These are phyloP conservation scores for Teunomyces lycoperdinae DNA, from an alignment of 805 yeast genomes.

Conservation along the genomic window DNA sequence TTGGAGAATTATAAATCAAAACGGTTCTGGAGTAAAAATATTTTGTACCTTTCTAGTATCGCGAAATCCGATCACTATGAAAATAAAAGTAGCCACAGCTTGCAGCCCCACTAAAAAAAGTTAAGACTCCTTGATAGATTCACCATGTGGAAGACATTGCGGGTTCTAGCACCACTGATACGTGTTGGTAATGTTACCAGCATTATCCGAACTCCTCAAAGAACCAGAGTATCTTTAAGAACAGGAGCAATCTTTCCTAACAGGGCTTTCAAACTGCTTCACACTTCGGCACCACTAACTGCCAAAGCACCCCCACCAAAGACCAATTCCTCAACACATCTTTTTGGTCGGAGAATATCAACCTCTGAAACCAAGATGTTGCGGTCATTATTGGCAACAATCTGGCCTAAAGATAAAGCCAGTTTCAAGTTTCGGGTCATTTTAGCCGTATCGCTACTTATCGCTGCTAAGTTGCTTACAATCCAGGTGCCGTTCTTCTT, in stretches of 20 bases:
- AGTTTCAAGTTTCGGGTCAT: slow-evolving; percentile 72
- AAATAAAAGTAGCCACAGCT: background rate
- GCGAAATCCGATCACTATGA: too few species aligned
- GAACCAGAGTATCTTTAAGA: background rate
- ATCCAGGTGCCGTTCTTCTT: slow-evolving; percentile 96
- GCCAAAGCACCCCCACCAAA: background rate
- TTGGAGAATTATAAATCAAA: too few species aligned
- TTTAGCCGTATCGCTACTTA: slow-evolving; percentile 67
- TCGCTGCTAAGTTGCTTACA: slow-evolving; percentile 80
- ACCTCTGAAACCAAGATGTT: slow-evolving; percentile 54
- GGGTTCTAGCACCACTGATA: background rate
- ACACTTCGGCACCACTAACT: background rate
- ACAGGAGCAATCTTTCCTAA: background rate
- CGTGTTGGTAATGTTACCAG: background rate
- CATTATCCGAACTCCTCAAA: background rate
- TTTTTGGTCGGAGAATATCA: slow-evolving; percentile 28
- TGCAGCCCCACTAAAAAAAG: background rate
- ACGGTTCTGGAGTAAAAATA: too few species aligned
- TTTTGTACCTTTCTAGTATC: too few species aligned
- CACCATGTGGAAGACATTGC: background rate
- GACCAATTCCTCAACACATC: slow-evolving; percentile 10
- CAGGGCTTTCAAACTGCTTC: background rate
- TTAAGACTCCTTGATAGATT: background rate
- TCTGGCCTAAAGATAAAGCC: slow-evolving; percentile 77
- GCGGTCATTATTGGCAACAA: slow-evolving; percentile 59